Percentiles rank a stretch among this genome's conserved stretches.
Evolutionary conservation across 495 filamentous ascomycete species (phyloP).

Genomic region (Aspergillus campestris): DNA sequence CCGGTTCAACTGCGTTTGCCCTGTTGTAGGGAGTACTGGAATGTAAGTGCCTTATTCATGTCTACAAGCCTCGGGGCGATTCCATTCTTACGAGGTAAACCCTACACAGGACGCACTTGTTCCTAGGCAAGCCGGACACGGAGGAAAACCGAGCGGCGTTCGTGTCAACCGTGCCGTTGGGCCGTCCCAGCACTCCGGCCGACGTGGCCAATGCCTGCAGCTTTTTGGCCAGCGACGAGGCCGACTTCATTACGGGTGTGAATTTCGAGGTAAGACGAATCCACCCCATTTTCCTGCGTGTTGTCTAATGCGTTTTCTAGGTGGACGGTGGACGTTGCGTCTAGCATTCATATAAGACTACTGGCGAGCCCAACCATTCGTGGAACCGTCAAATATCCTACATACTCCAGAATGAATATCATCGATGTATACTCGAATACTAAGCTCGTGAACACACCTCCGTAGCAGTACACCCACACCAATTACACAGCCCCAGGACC

Average conservation of each 20-base stretch:
- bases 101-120: slow-evolving; percentile 30
- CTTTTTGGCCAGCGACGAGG: slow-evolving; percentile 55
- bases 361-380: neutral
- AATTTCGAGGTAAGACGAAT: slow-evolving; percentile 14
- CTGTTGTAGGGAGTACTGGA: slow-evolving; percentile 49
- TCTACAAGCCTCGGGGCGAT: too few species aligned
- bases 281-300: neutral
- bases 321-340: slow-evolving; percentile 16
- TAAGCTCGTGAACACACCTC: too few species aligned
- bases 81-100: neutral
- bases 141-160: slow-evolving; percentile 55
- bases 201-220: slow-evolving; percentile 55
- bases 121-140: slow-evolving; percentile 51
- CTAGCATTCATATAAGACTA: slow-evolving; percentile 1
- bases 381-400: too few species aligned
- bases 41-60: slow-evolving; percentile 33
- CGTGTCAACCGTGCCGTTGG: slow-evolving; percentile 54
- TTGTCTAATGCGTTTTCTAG: neutral
- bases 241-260: slow-evolving; percentile 49
- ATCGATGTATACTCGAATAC: too few species aligned
- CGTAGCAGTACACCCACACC: too few species aligned
- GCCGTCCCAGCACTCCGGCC: slow-evolving; percentile 44
- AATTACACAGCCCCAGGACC: too few species aligned
- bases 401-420: too few species aligned
- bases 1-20: slow-evolving; percentile 53